These are phyloP conservation scores for Ustilago nuda DNA, from an alignment of 1,284 basidiomycete species.

Conservation along the genomic window DNA sequence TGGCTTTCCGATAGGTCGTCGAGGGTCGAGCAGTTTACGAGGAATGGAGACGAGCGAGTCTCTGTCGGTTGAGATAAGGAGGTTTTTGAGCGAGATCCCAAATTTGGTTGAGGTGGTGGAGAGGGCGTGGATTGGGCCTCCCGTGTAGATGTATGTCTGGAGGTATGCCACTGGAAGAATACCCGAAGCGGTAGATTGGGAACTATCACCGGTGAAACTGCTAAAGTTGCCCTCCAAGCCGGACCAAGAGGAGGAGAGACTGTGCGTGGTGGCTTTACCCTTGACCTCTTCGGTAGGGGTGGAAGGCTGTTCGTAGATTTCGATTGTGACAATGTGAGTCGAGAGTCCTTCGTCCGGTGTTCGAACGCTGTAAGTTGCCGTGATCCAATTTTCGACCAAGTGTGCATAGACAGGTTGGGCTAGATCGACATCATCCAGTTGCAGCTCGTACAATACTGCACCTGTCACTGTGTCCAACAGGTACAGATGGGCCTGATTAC, in stretches of 20 bases:
- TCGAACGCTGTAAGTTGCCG: slow-evolving; percentile 77
- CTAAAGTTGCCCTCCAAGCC: slow-evolving; percentile 41
- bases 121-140: slow-evolving; percentile 75
- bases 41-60: slow-evolving; percentile 82
- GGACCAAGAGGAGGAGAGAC: slow-evolving; percentile 28
- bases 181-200: neutral
- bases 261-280: slow-evolving; percentile 7
- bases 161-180: slow-evolving; percentile 72
- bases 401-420: slow-evolving; percentile 74
- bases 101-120: slow-evolving; percentile 79
- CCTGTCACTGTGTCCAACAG: slow-evolving; percentile 85
- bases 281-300: slow-evolving; percentile 83
- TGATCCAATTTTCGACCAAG: slow-evolving; percentile 92
- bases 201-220: slow-evolving; percentile 45
- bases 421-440: slow-evolving; percentile 62
- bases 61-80: slow-evolving; percentile 86
- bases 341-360: slow-evolving; percentile 72
- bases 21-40: slow-evolving; percentile 82
- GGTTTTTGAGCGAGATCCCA: slow-evolving; percentile 86
- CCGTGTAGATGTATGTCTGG: slow-evolving; percentile 79
- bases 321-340: slow-evolving; percentile 75
- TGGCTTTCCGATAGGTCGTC: slow-evolving; percentile 81
- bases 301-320: slow-evolving; percentile 78
- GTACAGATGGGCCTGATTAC: slow-evolving; percentile 74
- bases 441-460: slow-evolving; percentile 73